Percentiles rank a stretch among this genome's conserved stretches.
These are phyloP conservation scores for Tilletia caries DNA, from an alignment of 1,284 basidiomycete genomes.

Conservation along the genomic window DNA sequence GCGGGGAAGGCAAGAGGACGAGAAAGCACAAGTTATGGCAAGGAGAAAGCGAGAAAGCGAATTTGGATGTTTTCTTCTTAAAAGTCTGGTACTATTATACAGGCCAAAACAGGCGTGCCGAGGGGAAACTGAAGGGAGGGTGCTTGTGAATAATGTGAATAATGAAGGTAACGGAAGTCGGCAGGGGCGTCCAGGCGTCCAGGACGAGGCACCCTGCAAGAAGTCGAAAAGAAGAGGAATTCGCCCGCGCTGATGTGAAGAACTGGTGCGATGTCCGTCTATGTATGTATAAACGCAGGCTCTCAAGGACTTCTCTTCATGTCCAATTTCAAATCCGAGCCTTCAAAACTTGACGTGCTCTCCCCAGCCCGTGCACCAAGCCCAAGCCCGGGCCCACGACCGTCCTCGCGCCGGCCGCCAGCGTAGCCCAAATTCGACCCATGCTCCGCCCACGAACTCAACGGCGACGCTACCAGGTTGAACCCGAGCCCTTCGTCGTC, in stretches of 20 bases:
- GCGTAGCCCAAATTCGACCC: background rate
- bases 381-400: background rate
- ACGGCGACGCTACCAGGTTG: background rate
- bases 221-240: background rate
- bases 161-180: too few relatives aligned
- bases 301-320: background rate
- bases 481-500: too few relatives aligned
- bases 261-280: too few relatives aligned
- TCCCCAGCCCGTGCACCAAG: background rate
- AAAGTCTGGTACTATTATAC: background rate
- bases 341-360: constrained; percentile 9
- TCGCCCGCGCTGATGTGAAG: too few relatives aligned
- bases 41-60: background rate
- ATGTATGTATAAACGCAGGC: too few relatives aligned
- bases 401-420: background rate
- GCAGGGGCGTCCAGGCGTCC: too few relatives aligned
- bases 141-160: too few relatives aligned
- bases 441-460: background rate
- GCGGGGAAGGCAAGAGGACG: too few relatives aligned
- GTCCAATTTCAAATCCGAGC: background rate
- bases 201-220: background rate
- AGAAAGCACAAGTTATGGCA: too few relatives aligned
- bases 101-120: too few relatives aligned
- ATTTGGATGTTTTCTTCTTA: too few relatives aligned
- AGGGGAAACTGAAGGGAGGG: too few relatives aligned